A percentile compares a stretch with the other conserved stretches of the same genome.
Conservation (phyloP, 805 yeast genomes). For the Metschnikowia noctiluminum region DNA sequence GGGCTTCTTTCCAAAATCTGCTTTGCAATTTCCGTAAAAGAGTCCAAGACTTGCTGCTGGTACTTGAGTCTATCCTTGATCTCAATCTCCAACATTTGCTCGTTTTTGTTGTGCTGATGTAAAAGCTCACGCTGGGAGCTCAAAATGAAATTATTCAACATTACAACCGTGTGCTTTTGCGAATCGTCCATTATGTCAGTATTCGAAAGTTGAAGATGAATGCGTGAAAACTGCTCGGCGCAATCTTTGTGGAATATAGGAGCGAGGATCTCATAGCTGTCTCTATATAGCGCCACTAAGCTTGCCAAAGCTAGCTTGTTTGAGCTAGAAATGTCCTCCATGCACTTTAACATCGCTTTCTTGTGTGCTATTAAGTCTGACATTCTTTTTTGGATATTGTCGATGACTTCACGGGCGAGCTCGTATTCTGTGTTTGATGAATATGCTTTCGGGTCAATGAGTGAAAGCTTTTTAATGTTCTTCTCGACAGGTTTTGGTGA, state of each 20-base stretch:
- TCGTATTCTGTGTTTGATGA: conserved; percentile 1
- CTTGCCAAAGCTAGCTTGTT: conserved; percentile 9
- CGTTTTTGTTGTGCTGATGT: conserved; percentile 10
- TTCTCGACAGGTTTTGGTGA: not conserved
- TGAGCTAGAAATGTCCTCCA: conserved; percentile 5
- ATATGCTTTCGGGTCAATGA: not conserved
- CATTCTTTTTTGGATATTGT: not conserved
- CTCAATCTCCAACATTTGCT: conserved; percentile 12
- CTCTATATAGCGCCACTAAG: conserved; percentile 9
- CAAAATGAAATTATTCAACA: conserved; percentile 11
- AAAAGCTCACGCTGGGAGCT: conserved; percentile 10
- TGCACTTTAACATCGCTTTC: not conserved
- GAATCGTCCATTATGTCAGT: conserved; percentile 2
- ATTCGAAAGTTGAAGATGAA: conserved; percentile 8
- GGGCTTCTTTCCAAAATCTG: conserved; percentile 11
- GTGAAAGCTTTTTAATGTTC: not conserved
- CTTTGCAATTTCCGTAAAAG: conserved; percentile 9
- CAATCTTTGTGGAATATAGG: conserved; percentile 13
- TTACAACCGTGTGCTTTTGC: conserved; percentile 1
- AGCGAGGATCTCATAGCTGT: conserved; percentile 11
- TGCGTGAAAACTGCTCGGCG: conserved; percentile 11
- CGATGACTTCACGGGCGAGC: not conserved
- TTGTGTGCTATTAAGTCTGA: not conserved
- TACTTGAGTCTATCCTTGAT: conserved; percentile 12
- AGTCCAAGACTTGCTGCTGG: conserved; percentile 14